These are phyloP conservation scores for Boletus tomentosulus DNA, from an alignment of 768 basidiomycete species.

Conservation along the genomic window DNA sequence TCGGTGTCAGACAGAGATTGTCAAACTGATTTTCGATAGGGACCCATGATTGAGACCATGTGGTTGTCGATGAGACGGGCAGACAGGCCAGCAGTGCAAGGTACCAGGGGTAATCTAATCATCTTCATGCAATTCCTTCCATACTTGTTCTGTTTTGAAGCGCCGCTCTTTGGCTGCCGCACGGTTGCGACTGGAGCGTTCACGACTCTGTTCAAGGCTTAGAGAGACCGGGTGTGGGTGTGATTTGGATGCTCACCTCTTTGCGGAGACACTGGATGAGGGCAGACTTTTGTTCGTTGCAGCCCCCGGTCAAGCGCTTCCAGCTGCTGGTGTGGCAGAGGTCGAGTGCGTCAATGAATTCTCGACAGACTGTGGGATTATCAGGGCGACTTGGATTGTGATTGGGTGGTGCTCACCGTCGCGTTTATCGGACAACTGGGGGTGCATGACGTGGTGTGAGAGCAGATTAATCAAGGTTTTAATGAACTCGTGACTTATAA, in stretches of 20 bases:
- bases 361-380: conserved; percentile 54
- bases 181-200: conserved; percentile 57
- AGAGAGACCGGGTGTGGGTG: background rate
- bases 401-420: conserved; percentile 35
- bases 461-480: background rate
- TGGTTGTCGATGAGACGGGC: background rate
- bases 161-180: conserved; percentile 54
- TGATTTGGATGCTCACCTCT: conserved; percentile 48
- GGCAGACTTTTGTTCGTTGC: conserved; percentile 63
- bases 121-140: conserved; percentile 57
- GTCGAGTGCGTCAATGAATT: conserved; percentile 74
- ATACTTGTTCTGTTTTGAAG: conserved; percentile 53
- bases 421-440: conserved; percentile 67
- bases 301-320: conserved; percentile 64
- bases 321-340: conserved; percentile 61
- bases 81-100: too few relatives aligned
- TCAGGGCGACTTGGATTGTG: conserved; percentile 3
- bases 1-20: conserved; percentile 1
- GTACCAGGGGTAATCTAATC: conserved; percentile 18
- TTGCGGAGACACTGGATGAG: conserved; percentile 66
- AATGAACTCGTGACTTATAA: too few relatives aligned
- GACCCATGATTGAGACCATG: background rate
- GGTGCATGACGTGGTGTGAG: conserved; percentile 47
- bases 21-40: background rate
- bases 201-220: conserved; percentile 45